Base-by-base conservation (phyloP, 805 yeast species). In the Suhomyces canberraensis region DNA sequence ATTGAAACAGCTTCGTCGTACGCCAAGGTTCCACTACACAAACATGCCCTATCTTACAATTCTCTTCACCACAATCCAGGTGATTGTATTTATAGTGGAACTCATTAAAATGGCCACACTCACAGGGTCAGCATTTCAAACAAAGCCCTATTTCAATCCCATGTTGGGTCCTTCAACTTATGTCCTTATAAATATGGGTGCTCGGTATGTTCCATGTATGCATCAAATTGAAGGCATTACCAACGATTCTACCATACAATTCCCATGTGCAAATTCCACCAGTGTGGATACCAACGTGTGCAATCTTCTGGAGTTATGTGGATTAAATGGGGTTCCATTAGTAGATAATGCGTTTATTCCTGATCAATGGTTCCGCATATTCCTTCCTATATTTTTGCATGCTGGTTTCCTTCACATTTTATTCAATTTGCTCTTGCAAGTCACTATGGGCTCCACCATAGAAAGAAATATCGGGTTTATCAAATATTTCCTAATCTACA, bases 121-220 rank as follows among this genome's bases (percentile, higher is more conserved):
- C 29, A 82, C 89, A 0, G 85, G 86, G 2, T 68, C 75, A 11
- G 77, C 82, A 3, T 71, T 83, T 41, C 86, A 79, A 51, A 78
- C 85, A 0, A 57, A 79, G 46, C 90, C 90, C 4, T 74, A 77
- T 42, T 79, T 83, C 64, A 83, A 83, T 52, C 90, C 89, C 4
- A 82, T 83, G 89, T 54, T 83, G 18, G 90, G 90, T 1, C 90
- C 90, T 9, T 80, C 87, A 2, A 61, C 81, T 0, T 80, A 80
- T 48, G 63, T 81, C 1, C 69, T 78, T 50, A 80, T 83, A 39
- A 75, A 78, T 46, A 73, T 79, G 73, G 90, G 90, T 2, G 81
- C 87, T 3, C 56, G 89, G 20, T 83, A 79, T 53, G 69, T 75
- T 2, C 87, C 89, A 0, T 83, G 90, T 52, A 80, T 83, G 87